These are phyloP conservation scores for Meyerozyma carpophila DNA, from an alignment of 1,139 yeast species.

Conservation along the genomic window DNA sequence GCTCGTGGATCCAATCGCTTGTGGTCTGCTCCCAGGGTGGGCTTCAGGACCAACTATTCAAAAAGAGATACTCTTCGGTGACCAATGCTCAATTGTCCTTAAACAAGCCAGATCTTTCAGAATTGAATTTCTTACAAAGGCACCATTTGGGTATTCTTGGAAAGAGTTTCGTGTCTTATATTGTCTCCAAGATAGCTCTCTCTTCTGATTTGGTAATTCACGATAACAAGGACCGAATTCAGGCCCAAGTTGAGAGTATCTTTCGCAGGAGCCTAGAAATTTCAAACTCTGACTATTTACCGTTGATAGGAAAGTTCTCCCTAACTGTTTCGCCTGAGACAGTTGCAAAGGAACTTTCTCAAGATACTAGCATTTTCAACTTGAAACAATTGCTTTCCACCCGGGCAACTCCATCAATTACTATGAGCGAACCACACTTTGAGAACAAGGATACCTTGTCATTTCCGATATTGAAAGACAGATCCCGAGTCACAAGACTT, in stretches of 20 bases:
- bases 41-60: background rate
- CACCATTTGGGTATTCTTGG: background rate
- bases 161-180: background rate
- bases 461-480: constrained; percentile 9
- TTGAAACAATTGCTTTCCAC: background rate
- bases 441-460: constrained; percentile 4
- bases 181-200: background rate
- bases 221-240: background rate
- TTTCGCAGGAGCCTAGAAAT: background rate
- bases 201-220: background rate
- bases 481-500: constrained; percentile 5
- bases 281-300: background rate
- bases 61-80: background rate
- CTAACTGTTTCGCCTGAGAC: background rate
- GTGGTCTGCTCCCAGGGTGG: background rate
- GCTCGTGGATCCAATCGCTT: background rate
- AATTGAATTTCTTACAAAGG: background rate
- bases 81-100: background rate
- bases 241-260: background rate
- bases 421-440: background rate
- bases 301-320: background rate
- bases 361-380: background rate
- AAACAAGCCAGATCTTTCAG: background rate
- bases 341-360: background rate
- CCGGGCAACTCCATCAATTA: background rate